Conservation (phyloP, 148 eudicot species). For the Polygonum maritimum region DNA sequence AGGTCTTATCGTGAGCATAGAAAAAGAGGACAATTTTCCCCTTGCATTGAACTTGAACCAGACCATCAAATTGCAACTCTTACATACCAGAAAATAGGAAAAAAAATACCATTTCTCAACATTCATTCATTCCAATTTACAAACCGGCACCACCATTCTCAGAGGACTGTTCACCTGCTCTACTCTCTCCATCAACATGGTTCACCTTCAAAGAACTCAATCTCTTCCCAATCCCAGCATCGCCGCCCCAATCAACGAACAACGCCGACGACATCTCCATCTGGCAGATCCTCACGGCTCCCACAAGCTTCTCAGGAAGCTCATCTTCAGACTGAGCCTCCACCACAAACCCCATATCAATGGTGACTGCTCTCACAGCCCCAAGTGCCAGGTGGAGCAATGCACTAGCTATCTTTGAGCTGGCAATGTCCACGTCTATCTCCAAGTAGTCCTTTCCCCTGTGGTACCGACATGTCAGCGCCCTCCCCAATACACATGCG, state of each 20-base stretch:
- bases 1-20: background rate
- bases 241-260: slow-evolving; percentile 31
- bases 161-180: background rate
- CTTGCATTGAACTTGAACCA: background rate
- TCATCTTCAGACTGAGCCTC: slow-evolving; percentile 80
- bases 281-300: slow-evolving; percentile 77
- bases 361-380: slow-evolving; percentile 60
- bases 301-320: slow-evolving; percentile 70
- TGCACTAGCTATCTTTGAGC: slow-evolving; percentile 77
- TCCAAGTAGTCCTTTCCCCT: slow-evolving; percentile 69
- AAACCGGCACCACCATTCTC: background rate
- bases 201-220: slow-evolving; percentile 3
- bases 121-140: background rate
- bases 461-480: slow-evolving; percentile 60
- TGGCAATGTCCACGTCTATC: slow-evolving; percentile 76
- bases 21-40: slow-evolving; percentile 2
- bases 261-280: slow-evolving; percentile 80
- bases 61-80: background rate
- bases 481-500: slow-evolving; percentile 74
- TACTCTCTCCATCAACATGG: slow-evolving; percentile 1
- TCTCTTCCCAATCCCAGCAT: background rate
- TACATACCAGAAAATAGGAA: background rate
- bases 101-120: background rate
- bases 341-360: slow-evolving; percentile 88
- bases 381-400: slow-evolving; percentile 77